These are phyloP conservation scores for Suillus discolor DNA, from an alignment of 768 basidiomycete genomes.

Conservation along the genomic window DNA sequence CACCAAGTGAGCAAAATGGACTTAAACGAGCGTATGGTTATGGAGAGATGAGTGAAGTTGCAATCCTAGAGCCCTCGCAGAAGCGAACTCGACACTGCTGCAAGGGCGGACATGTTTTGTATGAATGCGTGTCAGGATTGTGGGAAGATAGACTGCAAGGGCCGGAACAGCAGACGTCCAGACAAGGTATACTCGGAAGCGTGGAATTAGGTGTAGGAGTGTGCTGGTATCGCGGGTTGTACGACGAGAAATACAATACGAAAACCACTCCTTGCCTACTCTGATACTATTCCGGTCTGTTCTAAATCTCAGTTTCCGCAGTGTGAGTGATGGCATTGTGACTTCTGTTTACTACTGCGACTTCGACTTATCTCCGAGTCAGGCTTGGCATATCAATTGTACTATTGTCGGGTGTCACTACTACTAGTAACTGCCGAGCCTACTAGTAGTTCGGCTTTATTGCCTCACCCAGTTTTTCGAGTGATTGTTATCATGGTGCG, in stretches of 20 bases:
- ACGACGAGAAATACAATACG: background rate
- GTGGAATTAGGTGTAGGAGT: constrained; percentile 33
- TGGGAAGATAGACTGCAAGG: constrained; percentile 77
- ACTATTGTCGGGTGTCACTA: no score
- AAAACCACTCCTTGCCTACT: background rate
- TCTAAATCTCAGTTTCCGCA: no score
- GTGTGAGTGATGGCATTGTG: no score
- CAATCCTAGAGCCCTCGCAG: constrained; percentile 39
- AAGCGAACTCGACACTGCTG: constrained; percentile 81
- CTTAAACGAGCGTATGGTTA: constrained; percentile 33
- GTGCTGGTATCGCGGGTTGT: background rate
- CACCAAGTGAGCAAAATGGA: constrained; percentile 27
- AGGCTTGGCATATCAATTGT: no score
- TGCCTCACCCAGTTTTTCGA: no score
- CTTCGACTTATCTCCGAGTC: no score
- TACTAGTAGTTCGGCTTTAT: no score
- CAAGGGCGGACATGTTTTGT: constrained; percentile 76
- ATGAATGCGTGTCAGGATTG: constrained; percentile 79
- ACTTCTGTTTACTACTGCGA: no score
- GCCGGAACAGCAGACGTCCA: constrained; percentile 75
- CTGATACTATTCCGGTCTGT: no score
- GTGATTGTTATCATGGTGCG: no score
- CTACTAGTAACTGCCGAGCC: no score
- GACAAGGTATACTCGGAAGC: constrained; percentile 73
- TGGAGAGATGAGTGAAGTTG: constrained; percentile 27